phyloP scores from a whole-genome alignment of 352 stramenopile species.

The Phytophthora litchii region DNA sequence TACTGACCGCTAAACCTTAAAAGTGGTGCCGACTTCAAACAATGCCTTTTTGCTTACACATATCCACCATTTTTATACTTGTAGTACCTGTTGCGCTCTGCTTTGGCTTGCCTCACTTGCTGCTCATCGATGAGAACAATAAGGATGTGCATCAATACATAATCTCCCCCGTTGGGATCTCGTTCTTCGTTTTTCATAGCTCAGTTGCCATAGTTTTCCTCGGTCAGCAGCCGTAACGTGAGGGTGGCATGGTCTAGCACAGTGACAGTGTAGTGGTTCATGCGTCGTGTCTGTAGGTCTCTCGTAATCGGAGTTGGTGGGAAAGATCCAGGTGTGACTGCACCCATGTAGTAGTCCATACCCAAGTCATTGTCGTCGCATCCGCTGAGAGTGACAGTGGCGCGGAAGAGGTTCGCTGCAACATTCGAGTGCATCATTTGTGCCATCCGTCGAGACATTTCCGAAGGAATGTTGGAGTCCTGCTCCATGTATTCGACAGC shows the following conservation, averaged over 20 bases:
- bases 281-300: slow-evolving; percentile 70
- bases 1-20: background rate
- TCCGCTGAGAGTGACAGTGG: slow-evolving; percentile 52
- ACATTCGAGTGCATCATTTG: slow-evolving; percentile 85
- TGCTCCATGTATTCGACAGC: slow-evolving; percentile 84
- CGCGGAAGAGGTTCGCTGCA: slow-evolving; percentile 78
- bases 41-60: slow-evolving; percentile 20
- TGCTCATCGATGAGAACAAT: slow-evolving; percentile 19
- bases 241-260: slow-evolving; percentile 81
- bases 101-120: slow-evolving; percentile 5
- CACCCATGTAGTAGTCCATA: slow-evolving; percentile 47
- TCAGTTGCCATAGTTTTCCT: slow-evolving; percentile 46
- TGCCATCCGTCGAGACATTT: slow-evolving; percentile 70
- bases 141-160: slow-evolving; percentile 26
- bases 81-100: slow-evolving; percentile 14
- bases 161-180: slow-evolving; percentile 12
- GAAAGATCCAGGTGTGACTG: slow-evolving; percentile 78
- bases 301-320: slow-evolving; percentile 82
- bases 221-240: slow-evolving; percentile 56
- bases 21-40: slow-evolving; percentile 6
- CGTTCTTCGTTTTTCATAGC: slow-evolving; percentile 6
- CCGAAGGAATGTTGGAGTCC: slow-evolving; percentile 60
- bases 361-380: slow-evolving; percentile 24
- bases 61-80: slow-evolving; percentile 30
- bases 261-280: slow-evolving; percentile 77